Base-by-base conservation (phyloP, 768 basidiomycete species). In the Mycena haematopus region DNA sequence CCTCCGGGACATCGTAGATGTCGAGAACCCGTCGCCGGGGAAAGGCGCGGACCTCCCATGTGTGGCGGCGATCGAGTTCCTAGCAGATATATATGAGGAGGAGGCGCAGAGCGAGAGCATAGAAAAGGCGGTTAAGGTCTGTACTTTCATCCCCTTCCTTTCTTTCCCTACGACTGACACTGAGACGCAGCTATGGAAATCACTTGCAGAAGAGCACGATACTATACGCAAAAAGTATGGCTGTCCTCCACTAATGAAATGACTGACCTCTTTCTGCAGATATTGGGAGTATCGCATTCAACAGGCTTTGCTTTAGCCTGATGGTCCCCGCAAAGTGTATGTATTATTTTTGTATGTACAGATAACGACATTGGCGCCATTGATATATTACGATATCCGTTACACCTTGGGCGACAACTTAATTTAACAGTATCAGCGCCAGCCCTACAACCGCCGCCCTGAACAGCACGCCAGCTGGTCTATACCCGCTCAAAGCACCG, bases 41-140 rank as follows among this genome's bases (percentile, higher is more conserved):
- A 73, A 76, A 50, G 80, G 78, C 31, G 90, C 94, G 5, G 81
- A 91, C 42, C 76, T 96, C 9, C 95, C 95, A 2, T 90, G 91
- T 58, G 78, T 84, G 6, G 80, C 87, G 22, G 95, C 95, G 10
- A 78, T 96, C 50, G 95, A 96, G 73, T 93, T 95, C 74, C 66
- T 94, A 64, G 95, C 93, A 0, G 93, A 96, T 70, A 80, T 88
- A 2, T 81, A 86, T 68, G 89, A 90, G 68, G 76, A 80, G 36
- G 80, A 81, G 55, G 86, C 83, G 17, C 82, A 77, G 11, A 79
- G 80, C 29, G 79, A 81, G 13, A 76, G 75, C 42, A 69, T 82
- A 0, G 58, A 76, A 57, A 81, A 79, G 69, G 87, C 86, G 3
- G 76, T 76, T 13, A 79, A 84, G 78, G 85, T 89, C 64, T 59